A percentile compares a stretch with the other conserved stretches of the same genome.
phyloP scores from a whole-genome alignment of 352 stramenopile species.

The Phytophthora pseudosyringae region DNA sequence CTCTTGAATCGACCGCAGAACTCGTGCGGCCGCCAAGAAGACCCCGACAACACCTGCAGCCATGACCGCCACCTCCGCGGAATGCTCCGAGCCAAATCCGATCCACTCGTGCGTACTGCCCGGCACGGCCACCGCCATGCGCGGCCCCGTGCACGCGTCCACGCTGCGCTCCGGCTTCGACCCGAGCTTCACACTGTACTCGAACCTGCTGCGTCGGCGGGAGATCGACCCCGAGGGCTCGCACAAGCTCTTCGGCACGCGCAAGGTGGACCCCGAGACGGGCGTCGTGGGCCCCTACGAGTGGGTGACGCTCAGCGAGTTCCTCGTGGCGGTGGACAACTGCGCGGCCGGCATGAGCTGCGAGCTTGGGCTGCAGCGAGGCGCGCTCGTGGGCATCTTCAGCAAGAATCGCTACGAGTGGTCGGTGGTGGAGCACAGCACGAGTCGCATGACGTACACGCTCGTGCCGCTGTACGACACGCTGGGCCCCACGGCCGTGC shows the following conservation, averaged over 20 bases:
- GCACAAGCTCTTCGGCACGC: constrained; percentile 64
- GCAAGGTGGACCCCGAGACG: constrained; percentile 44
- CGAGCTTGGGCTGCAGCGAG: constrained; percentile 46
- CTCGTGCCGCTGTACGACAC: constrained; percentile 86
- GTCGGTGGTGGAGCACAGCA: constrained; percentile 73
- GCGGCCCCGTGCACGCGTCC: constrained; percentile 41
- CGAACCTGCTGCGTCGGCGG: constrained; percentile 53
- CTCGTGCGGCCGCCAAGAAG: neutral
- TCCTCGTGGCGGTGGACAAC: constrained; percentile 54
- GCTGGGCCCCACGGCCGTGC: constrained; percentile 67
- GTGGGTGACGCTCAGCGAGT: constrained; percentile 72
- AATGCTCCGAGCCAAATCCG: constrained; percentile 4
- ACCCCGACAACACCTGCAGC: neutral
- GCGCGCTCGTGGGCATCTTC: constrained; percentile 74
- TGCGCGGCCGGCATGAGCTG: constrained; percentile 50
- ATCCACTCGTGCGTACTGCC: constrained; percentile 31
- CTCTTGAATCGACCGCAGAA: constrained; percentile 8
- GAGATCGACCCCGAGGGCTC: constrained; percentile 54
- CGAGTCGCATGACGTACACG: constrained; percentile 74
- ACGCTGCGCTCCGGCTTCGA: constrained; percentile 43
- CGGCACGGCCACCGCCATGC: constrained; percentile 35
- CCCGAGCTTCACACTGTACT: constrained; percentile 60
- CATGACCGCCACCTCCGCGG: constrained; percentile 5
- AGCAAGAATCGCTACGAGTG: constrained; percentile 84
- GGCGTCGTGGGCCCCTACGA: constrained; percentile 48